Evolutionary conservation across 228 moss, liverwort and hornwort genomes (phyloP), one percentile per base, ranked within the genome.

Genomic region (Sphagnum magellanicum): DNA sequence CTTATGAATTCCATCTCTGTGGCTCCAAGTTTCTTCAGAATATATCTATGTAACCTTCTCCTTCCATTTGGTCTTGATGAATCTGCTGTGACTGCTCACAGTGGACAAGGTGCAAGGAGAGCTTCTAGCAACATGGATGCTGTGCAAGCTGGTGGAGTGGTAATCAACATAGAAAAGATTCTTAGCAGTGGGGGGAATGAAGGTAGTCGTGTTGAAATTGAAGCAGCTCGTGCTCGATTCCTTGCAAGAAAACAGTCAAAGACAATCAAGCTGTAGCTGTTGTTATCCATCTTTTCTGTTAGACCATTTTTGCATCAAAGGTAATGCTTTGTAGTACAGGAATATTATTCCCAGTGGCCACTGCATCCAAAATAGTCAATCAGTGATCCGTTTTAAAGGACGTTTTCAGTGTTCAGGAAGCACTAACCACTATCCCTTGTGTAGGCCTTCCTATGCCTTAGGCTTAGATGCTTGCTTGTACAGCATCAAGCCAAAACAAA

Each of bases 221-320:
- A 71, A 46, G 97, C 90, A 48, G 97, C 97, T 10, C 88, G 91
- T 50, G 93, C 90, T 50, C 83, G 93, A 16, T 97, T 83, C 59
- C 85, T 93, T 16, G 90, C 87, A 70, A 80, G 97, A 58, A 93
- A 97, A 74, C 88, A 85, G 62, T 88, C 90, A 0, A 97, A 93
- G 62, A 66, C 83, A 10, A 50, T 74, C 14, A 89, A 92, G 67
- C 64, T 48, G 48, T 71, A 52, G 48, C 63, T 63, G 52, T 53
- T 10, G 62, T 58, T 49, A 68, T 57, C 8, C 55, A 57, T 32
- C 32, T 32, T 32, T 32, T 32, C 32, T 32, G 32, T 32, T 32
- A 32, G 32, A 32, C 32, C 1, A 32, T 32, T 32, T 32, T 32
- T 32, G 32, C 32, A 32, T 32, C 32, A 32, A 32, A 32, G 32